A percentile compares a stretch with the other conserved stretches of the same genome.
Evolutionary conservation across 345 rosid genomes (phyloP).

Genomic region (Citrus reticulata): DNA sequence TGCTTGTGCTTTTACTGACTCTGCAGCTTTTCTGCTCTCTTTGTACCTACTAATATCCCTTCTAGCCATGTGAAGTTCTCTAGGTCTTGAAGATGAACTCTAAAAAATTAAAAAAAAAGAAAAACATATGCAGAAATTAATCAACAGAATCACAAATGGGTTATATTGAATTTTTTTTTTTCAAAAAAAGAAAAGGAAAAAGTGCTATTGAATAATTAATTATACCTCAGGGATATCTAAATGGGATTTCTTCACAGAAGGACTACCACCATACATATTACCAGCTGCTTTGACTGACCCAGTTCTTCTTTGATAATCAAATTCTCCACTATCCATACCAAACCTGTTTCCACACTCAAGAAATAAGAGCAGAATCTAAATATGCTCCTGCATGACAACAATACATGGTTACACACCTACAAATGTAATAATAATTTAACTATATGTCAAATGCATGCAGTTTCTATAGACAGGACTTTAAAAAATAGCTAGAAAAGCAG

Average conservation of each 20-base stretch:
- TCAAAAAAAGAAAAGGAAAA: too few relatives aligned
- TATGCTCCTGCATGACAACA: neutral
- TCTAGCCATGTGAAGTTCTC: constrained; percentile 54
- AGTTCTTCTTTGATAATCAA: constrained; percentile 35
- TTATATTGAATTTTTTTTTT: too few relatives aligned
- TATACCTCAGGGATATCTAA: constrained; percentile 49
- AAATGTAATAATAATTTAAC: neutral
- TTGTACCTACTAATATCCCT: constrained; percentile 41
- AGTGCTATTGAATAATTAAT: neutral
- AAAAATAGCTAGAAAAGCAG: neutral
- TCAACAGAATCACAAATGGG: neutral
- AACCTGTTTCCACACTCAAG: constrained; percentile 13
- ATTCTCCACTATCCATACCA: constrained; percentile 38
- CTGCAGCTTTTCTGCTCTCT: constrained; percentile 51
- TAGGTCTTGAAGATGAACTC: constrained; percentile 51
- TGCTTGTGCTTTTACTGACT: constrained; percentile 41
- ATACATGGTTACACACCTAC: neutral
- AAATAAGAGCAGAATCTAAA: neutral
- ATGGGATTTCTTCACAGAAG: constrained; percentile 34
- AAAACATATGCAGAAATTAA: neutral
- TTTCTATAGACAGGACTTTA: neutral
- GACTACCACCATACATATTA: constrained; percentile 37
- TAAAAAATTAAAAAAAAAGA: constrained; percentile 9
- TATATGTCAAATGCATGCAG: neutral
- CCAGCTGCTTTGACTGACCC: constrained; percentile 69